A percentile compares a stretch with the other conserved stretches of the same genome.
Evolutionary conservation across 73 alveolate genomes (phyloP).

Genomic region (Effrenium voratum): DNA sequence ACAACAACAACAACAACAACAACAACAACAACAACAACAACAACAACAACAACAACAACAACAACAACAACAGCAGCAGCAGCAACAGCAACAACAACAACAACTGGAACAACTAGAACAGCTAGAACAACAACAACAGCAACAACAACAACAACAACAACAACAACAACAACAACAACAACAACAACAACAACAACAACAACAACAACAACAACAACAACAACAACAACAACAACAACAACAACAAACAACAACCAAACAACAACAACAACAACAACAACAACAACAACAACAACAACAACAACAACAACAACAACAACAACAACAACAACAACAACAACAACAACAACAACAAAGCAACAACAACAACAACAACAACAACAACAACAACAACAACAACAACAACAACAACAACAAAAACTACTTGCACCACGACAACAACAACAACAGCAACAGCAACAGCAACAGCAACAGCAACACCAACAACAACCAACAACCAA

Average conservation of each 20-base stretch:
- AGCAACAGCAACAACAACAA: neutral
- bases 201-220: neutral
- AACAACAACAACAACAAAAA: too few species aligned
- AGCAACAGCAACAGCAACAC: too few species aligned
- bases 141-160: too few species aligned
- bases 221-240: neutral
- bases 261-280: neutral
- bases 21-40: neutral
- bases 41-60: neutral
- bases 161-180: neutral
- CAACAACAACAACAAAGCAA: too few species aligned
- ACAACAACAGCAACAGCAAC: too few species aligned
- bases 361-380: neutral
- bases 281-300: neutral
- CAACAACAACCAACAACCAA: too few species aligned
- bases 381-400: neutral
- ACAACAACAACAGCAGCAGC: neutral
- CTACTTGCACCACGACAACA: too few species aligned
- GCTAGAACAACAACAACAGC: neutral
- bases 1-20: neutral
- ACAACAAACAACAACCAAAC: neutral
- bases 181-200: too few species aligned
- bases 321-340: neutral
- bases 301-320: neutral
- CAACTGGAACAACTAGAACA: neutral